Conservation (phyloP, 2,329 filamentous ascomycete species). For the Cladosporium sp. region DNA sequence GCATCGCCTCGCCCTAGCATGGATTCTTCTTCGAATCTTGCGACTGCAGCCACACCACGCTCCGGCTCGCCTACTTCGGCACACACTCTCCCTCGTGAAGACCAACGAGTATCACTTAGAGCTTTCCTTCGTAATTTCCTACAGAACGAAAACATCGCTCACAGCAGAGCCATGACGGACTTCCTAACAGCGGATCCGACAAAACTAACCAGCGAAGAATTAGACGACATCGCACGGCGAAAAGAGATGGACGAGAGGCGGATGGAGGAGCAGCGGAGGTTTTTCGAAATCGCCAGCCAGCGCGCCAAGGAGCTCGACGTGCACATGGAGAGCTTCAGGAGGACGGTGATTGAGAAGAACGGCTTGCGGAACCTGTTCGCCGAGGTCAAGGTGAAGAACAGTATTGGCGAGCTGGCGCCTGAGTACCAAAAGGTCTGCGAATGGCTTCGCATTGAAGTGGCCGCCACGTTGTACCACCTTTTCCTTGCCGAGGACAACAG, state of each 20-base stretch:
- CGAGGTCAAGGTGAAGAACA: slow-evolving; percentile 86
- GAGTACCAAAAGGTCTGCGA: slow-evolving; percentile 98
- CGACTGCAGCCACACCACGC: slow-evolving; percentile 14
- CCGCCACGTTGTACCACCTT: slow-evolving; percentile 91
- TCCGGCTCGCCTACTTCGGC: slow-evolving; percentile 14
- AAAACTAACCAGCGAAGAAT: slow-evolving; percentile 71
- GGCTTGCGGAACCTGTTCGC: slow-evolving; percentile 87
- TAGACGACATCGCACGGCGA: slow-evolving; percentile 70
- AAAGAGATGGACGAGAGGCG: slow-evolving; percentile 81
- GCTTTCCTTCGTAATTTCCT: slow-evolving; percentile 84
- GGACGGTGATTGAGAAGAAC: slow-evolving; percentile 66
- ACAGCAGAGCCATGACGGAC: slow-evolving; percentile 74
- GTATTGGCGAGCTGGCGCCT: slow-evolving; percentile 78
- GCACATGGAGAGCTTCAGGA: slow-evolving; percentile 82
- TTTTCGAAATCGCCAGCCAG: slow-evolving; percentile 90
- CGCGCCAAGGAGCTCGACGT: slow-evolving; percentile 89
- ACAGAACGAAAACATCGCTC: slow-evolving; percentile 75
- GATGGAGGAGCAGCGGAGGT: slow-evolving; percentile 84
- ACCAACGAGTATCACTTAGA: slow-evolving; percentile 81
- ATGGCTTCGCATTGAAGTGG: slow-evolving; percentile 95
- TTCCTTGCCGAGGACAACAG: slow-evolving; percentile 98
- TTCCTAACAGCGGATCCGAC: slow-evolving; percentile 73
- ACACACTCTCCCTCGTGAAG: slow-evolving; percentile 53
- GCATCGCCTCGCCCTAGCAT: slow-evolving; percentile 13
- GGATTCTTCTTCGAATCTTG: slow-evolving; percentile 10